Percentiles rank a stretch among this genome's conserved stretches.
Conservation (phyloP, 2,329 filamentous ascomycete genomes). For the Harringtonia aguacate region DNA sequence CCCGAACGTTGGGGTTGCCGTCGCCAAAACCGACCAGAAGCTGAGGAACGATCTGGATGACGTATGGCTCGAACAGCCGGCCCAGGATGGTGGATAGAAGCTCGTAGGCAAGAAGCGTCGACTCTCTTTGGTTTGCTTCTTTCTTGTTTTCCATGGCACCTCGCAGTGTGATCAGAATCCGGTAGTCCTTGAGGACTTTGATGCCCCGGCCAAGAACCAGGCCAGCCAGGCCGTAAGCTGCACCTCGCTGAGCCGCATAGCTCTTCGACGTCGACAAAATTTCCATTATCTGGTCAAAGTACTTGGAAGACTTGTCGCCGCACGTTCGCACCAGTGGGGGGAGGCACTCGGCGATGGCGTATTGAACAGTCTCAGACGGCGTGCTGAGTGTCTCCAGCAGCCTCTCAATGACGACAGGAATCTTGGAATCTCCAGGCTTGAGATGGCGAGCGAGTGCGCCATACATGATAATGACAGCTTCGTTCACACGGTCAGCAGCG, state of each 20-base stretch:
- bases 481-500: conserved; percentile 80
- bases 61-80: conserved; percentile 87
- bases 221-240: conserved; percentile 88
- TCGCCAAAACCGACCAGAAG: conserved; percentile 85
- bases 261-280: conserved; percentile 79
- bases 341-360: conserved; percentile 87
- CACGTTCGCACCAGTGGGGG: conserved; percentile 82
- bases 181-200: conserved; percentile 68
- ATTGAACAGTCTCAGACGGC: conserved; percentile 93
- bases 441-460: conserved; percentile 87
- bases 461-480: conserved; percentile 96
- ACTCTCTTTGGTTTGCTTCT: conserved; percentile 78
- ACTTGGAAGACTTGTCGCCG: conserved; percentile 64
- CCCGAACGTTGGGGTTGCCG: conserved; percentile 75
- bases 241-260: conserved; percentile 85
- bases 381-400: conserved; percentile 82
- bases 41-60: conserved; percentile 90
- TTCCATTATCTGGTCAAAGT: conserved; percentile 71
- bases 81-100: conserved; percentile 79
- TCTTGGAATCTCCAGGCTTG: conserved; percentile 70
- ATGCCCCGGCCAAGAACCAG: conserved; percentile 85
- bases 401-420: conserved; percentile 79
- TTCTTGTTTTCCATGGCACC: conserved; percentile 92
- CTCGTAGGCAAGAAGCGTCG: conserved; percentile 82
- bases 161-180: conserved; percentile 72